Base-by-base conservation (phyloP, 83 land plant genomes). In the Picea abies region DNA sequence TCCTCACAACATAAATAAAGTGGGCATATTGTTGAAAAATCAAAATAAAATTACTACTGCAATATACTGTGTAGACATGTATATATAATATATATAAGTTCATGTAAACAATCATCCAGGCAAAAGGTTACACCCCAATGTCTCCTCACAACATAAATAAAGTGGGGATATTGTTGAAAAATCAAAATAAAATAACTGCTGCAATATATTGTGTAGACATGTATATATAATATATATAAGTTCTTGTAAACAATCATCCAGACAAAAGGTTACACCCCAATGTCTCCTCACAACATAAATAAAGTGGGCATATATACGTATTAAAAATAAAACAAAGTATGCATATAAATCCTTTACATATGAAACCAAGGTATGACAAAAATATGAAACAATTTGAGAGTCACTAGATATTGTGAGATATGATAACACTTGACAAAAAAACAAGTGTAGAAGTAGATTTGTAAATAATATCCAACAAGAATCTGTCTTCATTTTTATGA, bases 191-290 rank as follows among this genome's bases (percentile, higher is more conserved):
- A 35, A 35, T 35, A 2, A 35, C 37, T 35, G 4, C 37, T 35
- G 37, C 37, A 35, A 35, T 35, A 35, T 35, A 35, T 3, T 35
- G 37, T 35, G 37, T 2, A 35, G 4, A 35, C 37, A 35, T 35
- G 37, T 35, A 35, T 35, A 35, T 35, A 35, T 35, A 35, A 35
- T 35, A 35, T 35, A 2, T 35, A 35, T 35, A 35, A 35, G 35
- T 35, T 35, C 37, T 35, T 93, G 88, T 70, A 85, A 35, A 85
- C 23, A 68, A 25, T 56, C 73, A 83, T 79, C 73, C 41, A 70
- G 47, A 17, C 49, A 47, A 47, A 4, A 37, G 12, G 4, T 70
- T 37, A 70, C 37, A 70, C 49, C 47, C 12, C 19, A 70, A 25
- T 14, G 19, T 37, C 47, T 37, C 75, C 75, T 70, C 47, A 16